phyloP scores from a whole-genome alignment of 352 stramenopile genomes.

The Phytophthora constricta region DNA sequence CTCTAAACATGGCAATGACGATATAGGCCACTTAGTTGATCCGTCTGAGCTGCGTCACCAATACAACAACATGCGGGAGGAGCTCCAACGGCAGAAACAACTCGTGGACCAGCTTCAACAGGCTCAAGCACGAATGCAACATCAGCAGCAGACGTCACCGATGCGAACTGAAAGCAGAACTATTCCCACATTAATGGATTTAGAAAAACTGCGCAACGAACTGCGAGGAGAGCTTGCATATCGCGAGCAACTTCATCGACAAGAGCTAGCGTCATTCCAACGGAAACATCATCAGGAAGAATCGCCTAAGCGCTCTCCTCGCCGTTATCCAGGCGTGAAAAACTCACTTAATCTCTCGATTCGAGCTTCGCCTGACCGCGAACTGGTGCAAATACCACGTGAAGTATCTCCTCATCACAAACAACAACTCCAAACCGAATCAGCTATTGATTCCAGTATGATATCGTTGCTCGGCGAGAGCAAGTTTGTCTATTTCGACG shows the following conservation, averaged over 20 bases:
- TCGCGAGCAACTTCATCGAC: conserved; percentile 52
- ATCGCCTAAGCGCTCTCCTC: conserved; percentile 5
- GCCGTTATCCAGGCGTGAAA: conserved; percentile 1
- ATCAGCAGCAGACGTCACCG: conserved; percentile 35
- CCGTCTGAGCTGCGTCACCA: conserved; percentile 42
- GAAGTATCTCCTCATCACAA: background rate
- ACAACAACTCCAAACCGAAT: background rate
- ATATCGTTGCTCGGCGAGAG: conserved; percentile 57
- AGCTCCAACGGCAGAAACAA: conserved; percentile 55
- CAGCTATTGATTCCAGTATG: conserved; percentile 12
- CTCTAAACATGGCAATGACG: conserved; percentile 18
- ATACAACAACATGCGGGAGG: conserved; percentile 63
- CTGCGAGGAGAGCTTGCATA: conserved; percentile 58
- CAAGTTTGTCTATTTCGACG: conserved; percentile 66
- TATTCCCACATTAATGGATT: conserved; percentile 49
- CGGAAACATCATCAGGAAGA: conserved; percentile 29
- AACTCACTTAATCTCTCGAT: conserved; percentile 11
- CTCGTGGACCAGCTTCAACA: conserved; percentile 60
- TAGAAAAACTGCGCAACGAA: conserved; percentile 66
- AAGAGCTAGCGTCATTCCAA: conserved; percentile 50
- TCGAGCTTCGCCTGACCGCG: background rate
- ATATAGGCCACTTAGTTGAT: conserved; percentile 1
- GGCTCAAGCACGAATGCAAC: conserved; percentile 52
- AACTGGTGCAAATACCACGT: background rate
- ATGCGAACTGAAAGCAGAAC: conserved; percentile 9